These are phyloP conservation scores for Hirsutella thompsonii DNA, from an alignment of 2,329 filamentous ascomycete genomes.

Conservation along the genomic window DNA sequence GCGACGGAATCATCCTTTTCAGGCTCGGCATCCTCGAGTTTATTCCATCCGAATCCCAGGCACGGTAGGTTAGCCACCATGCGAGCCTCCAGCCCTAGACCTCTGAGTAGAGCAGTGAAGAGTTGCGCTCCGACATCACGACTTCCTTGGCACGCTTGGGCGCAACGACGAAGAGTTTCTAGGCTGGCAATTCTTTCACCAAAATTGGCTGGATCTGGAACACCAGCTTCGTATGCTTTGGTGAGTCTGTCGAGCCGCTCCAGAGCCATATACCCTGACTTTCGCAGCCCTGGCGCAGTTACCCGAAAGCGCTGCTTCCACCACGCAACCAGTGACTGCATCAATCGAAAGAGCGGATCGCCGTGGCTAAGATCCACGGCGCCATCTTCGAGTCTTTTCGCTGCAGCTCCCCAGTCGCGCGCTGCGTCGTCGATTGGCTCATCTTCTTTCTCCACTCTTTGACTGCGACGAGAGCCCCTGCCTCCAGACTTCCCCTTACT, in stretches of 20 bases:
- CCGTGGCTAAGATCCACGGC: slow-evolving; percentile 67
- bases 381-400: slow-evolving; percentile 56
- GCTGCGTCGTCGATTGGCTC: slow-evolving; percentile 3
- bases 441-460: slow-evolving; percentile 19
- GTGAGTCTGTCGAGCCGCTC: slow-evolving; percentile 61
- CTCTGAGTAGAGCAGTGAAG: slow-evolving; percentile 75
- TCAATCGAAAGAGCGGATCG: slow-evolving; percentile 65
- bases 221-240: slow-evolving; percentile 52
- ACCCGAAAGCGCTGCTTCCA: slow-evolving; percentile 80
- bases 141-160: slow-evolving; percentile 63
- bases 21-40: slow-evolving; percentile 61
- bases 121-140: slow-evolving; percentile 80
- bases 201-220: slow-evolving; percentile 49
- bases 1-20: slow-evolving; percentile 25
- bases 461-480: slow-evolving; percentile 7
- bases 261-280: slow-evolving; percentile 77
- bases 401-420: slow-evolving; percentile 58
- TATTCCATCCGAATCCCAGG: slow-evolving; percentile 82
- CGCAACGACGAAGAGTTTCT: slow-evolving; percentile 54
- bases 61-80: slow-evolving; percentile 79
- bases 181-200: slow-evolving; percentile 64
- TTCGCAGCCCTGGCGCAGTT: slow-evolving; percentile 69
- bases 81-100: slow-evolving; percentile 67
- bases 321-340: slow-evolving; percentile 67
- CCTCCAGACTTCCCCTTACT: slow-evolving; percentile 21